These are phyloP conservation scores for Aspergillus candidus DNA, from an alignment of 2,329 filamentous ascomycete species.

Conservation along the genomic window DNA sequence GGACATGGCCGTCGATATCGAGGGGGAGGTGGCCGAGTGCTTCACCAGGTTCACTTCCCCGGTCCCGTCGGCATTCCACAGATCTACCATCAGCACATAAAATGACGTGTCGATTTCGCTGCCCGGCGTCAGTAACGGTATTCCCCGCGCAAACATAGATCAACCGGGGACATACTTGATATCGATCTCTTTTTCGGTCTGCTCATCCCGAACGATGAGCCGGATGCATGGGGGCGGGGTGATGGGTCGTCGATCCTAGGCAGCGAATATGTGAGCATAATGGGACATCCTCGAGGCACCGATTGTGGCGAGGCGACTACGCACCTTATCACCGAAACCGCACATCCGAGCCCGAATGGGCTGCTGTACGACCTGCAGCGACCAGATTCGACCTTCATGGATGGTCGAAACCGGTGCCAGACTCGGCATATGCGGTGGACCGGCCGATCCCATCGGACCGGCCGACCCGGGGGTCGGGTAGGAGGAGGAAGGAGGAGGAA, in stretches of 20 bases:
- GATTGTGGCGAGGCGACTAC: slow-evolving; percentile 13
- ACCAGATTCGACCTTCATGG: slow-evolving; percentile 45
- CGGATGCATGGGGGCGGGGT: slow-evolving; percentile 90
- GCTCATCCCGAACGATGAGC: slow-evolving; percentile 68
- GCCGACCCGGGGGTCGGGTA: slow-evolving; percentile 32
- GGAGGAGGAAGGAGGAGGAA: slow-evolving; percentile 29
- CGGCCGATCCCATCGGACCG: slow-evolving; percentile 25
- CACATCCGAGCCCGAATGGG: slow-evolving; percentile 94
- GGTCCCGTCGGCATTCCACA: slow-evolving; percentile 57
- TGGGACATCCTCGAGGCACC: neutral
- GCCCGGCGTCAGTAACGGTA: slow-evolving; percentile 23
- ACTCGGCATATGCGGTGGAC: slow-evolving; percentile 27
- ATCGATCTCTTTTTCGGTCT: slow-evolving; percentile 73
- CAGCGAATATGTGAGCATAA: neutral
- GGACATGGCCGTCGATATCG: slow-evolving; percentile 73
- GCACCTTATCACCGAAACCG: slow-evolving; percentile 94
- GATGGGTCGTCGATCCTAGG: slow-evolving; percentile 84
- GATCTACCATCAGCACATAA: slow-evolving; percentile 63
- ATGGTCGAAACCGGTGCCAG: slow-evolving; percentile 37
- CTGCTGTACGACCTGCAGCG: slow-evolving; percentile 79
- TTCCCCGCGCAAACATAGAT: neutral
- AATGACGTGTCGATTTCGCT: slow-evolving; percentile 65
- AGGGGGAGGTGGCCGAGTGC: slow-evolving; percentile 61
- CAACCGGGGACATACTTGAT: slow-evolving; percentile 57
- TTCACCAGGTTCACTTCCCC: slow-evolving; percentile 64